Conservation (phyloP, 2,329 filamentous ascomycete genomes). For the Fusarium torreyae region DNA sequence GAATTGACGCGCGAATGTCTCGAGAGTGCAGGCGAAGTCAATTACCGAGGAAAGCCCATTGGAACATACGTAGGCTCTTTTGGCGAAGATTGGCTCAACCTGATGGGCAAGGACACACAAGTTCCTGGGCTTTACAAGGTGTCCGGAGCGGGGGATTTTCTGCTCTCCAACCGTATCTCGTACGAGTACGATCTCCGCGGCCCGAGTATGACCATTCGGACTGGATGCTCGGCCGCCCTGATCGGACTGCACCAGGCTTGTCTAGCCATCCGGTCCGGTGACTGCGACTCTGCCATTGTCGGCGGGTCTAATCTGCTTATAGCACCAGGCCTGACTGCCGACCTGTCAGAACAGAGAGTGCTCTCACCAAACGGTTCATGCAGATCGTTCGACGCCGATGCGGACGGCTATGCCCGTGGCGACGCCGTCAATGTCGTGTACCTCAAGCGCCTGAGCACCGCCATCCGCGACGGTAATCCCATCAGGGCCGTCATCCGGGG, state of each 20-base stretch:
- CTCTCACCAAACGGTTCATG: too few species aligned
- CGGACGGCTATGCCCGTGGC: too few species aligned
- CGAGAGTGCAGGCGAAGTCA: slow-evolving; percentile 2
- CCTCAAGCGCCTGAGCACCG: not conserved
- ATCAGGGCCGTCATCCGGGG: slow-evolving; percentile 9
- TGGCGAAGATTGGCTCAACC: slow-evolving; percentile 13
- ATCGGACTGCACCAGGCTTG: not conserved
- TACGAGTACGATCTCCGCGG: slow-evolving; percentile 14
- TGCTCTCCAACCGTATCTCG: slow-evolving; percentile 13
- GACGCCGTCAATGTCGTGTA: too few species aligned
- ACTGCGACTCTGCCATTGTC: not conserved
- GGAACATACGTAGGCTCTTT: slow-evolving; percentile 12
- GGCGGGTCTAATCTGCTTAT: not conserved
- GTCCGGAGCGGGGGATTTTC: slow-evolving; percentile 8
- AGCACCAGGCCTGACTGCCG: not conserved
- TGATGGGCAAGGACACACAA: slow-evolving; percentile 14
- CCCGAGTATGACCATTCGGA: not conserved
- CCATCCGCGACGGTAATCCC: slow-evolving; percentile 4
- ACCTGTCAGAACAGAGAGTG: too few species aligned
- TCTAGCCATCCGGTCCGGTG: not conserved
- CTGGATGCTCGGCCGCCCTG: not conserved
- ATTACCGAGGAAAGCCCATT: slow-evolving; percentile 14
- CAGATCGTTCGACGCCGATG: too few species aligned
- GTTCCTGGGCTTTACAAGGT: slow-evolving; percentile 1
- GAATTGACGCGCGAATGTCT: slow-evolving; percentile 11